Base-by-base conservation (phyloP, 2,329 filamentous ascomycete species). In the Blastomyces emzantsi region DNA sequence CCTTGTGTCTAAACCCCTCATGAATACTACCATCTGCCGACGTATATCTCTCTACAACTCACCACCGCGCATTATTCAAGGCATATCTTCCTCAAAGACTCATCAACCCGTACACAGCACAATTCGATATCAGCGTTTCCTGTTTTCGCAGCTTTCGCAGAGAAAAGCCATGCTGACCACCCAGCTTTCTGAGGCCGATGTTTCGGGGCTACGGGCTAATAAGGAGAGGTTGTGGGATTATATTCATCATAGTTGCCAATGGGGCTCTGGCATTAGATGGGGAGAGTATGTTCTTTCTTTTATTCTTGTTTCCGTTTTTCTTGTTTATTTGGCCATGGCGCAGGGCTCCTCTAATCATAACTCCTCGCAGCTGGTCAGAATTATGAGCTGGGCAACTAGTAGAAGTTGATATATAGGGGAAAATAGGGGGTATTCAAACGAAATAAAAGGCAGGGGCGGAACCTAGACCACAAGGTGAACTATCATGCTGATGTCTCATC, bases 251-350 rank as follows among this genome's bases (percentile, higher is more conserved):
- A 88, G 85, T 1, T 88, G 84, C 71, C 79, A 85, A 75, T 90
- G 85, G 82, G 87, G 87, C 0, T 81, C 78, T 55, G 87, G 87
- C 0, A 81, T 87, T 66, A 76, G 80, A 75, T 90, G 87, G 86
- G 87, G 87, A 75, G 79, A 82, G 87, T 87, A 79, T 76, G 84
- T 79, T 43, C 33, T 57, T 54, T 62, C 60, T 59, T 36, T 33
- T n/a, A n/a, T n/a, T n/a, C n/a, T n/a, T n/a, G n/a, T n/a, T n/a
- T 64, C 30, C 64, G 63, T 28, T 45, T 55, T 49, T 17, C 19
- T 36, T 54, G 60, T 60, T 61, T 45, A 25, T 11, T 17, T 28
- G 5, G 22, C 7, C 15, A 4, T 28, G 22, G 47, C 4, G 47
- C 47, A 3, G 11, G 22, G 13, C 1, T 13, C 15, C 3, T 28